Percentiles rank a stretch among this genome's conserved stretches.
phyloP scores from a whole-genome alignment of 441 rosid genomes.

The Syzygium syzygioides region DNA sequence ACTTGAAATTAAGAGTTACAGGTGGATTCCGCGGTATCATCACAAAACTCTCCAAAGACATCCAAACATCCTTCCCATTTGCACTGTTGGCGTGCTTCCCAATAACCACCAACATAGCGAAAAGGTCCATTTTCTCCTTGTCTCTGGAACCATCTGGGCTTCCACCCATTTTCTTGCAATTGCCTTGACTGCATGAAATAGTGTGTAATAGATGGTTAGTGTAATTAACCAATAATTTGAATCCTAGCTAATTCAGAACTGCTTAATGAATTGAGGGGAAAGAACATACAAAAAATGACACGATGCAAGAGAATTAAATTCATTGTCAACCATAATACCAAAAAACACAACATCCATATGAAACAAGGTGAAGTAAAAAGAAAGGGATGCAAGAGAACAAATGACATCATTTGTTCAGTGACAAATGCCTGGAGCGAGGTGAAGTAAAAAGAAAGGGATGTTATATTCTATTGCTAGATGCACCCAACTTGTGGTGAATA shows the following conservation, averaged over 20 bases:
- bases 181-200: slow-evolving; percentile 59
- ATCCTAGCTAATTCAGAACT: background rate
- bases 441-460: background rate
- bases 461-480: background rate
- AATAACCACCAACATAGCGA: slow-evolving; percentile 67
- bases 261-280: background rate
- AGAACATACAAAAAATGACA: background rate
- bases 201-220: background rate
- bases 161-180: slow-evolving; percentile 94
- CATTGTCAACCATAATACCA: background rate
- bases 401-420: background rate
- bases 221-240: background rate
- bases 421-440: background rate
- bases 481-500: background rate
- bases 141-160: slow-evolving; percentile 77
- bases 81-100: slow-evolving; percentile 73
- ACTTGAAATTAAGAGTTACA: slow-evolving; percentile 13
- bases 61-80: slow-evolving; percentile 79
- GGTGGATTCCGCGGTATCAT: slow-evolving; percentile 33
- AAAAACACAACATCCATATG: background rate
- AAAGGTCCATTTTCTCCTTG: slow-evolving; percentile 56
- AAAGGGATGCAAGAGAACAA: too few species aligned
- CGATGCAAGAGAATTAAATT: background rate
- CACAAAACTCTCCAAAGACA: slow-evolving; percentile 71
- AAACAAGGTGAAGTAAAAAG: background rate